Evolutionary conservation across 805 yeast species (phyloP).

Genomic region (Yamadazyma philogaea): DNA sequence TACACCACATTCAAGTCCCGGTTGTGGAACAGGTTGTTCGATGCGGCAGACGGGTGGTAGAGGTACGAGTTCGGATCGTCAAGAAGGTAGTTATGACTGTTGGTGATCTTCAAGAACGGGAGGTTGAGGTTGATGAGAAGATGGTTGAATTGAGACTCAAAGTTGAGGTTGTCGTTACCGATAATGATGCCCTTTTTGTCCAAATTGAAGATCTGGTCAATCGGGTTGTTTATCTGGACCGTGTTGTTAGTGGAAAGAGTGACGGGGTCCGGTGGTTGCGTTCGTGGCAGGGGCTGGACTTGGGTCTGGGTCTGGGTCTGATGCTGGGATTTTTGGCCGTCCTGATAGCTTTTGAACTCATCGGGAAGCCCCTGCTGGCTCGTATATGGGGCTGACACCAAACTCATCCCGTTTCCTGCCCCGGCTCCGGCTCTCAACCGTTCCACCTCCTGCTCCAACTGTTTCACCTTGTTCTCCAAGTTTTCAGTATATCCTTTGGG

Average conservation of each 20-base stretch:
- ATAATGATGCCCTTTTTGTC: slow-evolving; percentile 42
- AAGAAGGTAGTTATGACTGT: slow-evolving; percentile 40
- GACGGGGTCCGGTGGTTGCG: neutral
- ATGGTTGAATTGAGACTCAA: slow-evolving; percentile 45
- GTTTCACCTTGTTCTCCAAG: slow-evolving; percentile 59
- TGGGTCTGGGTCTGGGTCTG: neutral
- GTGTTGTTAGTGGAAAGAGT: slow-evolving; percentile 1
- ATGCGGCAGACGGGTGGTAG: slow-evolving; percentile 39
- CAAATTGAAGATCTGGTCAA: slow-evolving; percentile 44
- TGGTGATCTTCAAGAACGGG: slow-evolving; percentile 43
- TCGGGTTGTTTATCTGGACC: slow-evolving; percentile 32
- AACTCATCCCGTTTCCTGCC: too few relatives aligned
- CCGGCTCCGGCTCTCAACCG: too few relatives aligned
- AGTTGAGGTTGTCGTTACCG: slow-evolving; percentile 44
- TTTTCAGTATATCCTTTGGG: slow-evolving; percentile 81
- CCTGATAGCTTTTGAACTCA: too few relatives aligned
- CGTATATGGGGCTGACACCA: too few relatives aligned
- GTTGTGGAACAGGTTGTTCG: slow-evolving; percentile 33
- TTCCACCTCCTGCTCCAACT: slow-evolving; percentile 48
- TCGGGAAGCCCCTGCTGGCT: too few relatives aligned
- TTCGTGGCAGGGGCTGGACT: neutral
- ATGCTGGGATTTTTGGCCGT: too few relatives aligned
- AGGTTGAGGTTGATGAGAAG: slow-evolving; percentile 40
- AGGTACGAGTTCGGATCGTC: slow-evolving; percentile 42
- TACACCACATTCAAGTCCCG: slow-evolving; percentile 37